phyloP scores from a whole-genome alignment of 257 asterid genomes.

The Voacanga thouarsii region DNA sequence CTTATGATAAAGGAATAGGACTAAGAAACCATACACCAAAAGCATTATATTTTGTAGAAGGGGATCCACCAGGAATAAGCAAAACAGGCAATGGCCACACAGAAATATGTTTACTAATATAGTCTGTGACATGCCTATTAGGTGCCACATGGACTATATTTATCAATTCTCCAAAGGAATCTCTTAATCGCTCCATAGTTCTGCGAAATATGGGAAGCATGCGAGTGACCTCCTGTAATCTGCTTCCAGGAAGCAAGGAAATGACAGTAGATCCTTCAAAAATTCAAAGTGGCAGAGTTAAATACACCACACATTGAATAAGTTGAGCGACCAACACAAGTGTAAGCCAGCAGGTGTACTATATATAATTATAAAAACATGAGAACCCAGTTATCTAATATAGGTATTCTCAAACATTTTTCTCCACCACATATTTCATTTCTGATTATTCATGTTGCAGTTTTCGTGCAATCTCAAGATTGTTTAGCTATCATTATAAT shows the following conservation, averaged over 20 bases:
- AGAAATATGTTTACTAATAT: slow-evolving; percentile 37
- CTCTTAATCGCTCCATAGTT: slow-evolving; percentile 55
- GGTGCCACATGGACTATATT: slow-evolving; percentile 83
- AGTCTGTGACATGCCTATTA: slow-evolving; percentile 63
- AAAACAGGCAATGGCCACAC: slow-evolving; percentile 65
- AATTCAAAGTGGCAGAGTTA: slow-evolving; percentile 5
- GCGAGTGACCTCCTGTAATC: slow-evolving; percentile 84
- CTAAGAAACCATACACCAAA: slow-evolving; percentile 57
- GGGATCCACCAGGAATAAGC: slow-evolving; percentile 64
- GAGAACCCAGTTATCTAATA: background rate
- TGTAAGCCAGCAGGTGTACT: background rate
- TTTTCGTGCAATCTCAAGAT: background rate
- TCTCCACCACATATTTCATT: background rate
- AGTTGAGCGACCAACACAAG: background rate
- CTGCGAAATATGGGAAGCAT: slow-evolving; percentile 73
- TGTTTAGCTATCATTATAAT: background rate
- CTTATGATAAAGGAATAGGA: background rate
- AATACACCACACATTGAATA: background rate
- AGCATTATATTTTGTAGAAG: slow-evolving; percentile 51
- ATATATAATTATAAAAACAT: background rate
- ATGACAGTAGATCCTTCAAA: slow-evolving; percentile 64
- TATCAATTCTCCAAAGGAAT: slow-evolving; percentile 41
- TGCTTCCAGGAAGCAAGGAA: slow-evolving; percentile 93
- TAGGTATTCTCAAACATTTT: background rate
- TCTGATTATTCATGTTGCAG: background rate